Evolutionary conservation across 2,329 filamentous ascomycete genomes (phyloP), one percentile per base, ranked within the genome.

Genomic region (Sclerotinia spermophila): DNA sequence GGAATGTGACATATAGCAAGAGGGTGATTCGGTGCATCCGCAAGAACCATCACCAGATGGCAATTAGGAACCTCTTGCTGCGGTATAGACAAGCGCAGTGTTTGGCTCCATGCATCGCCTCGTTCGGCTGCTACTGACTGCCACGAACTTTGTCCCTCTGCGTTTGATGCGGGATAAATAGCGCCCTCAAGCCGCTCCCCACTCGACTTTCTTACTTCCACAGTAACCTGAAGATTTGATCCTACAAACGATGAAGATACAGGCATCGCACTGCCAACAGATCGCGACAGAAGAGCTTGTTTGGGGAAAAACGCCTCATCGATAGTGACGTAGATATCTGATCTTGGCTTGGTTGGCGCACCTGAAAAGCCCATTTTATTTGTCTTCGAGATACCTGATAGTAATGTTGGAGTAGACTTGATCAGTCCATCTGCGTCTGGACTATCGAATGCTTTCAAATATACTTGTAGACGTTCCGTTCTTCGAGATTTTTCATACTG

Each of bases 1-100:
- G 96, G 96, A 83, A 99, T 90, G 85, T 96, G 94, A 21, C 92
- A 92, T 58, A 98, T 85, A 3, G 96, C 95, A 79, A 98, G 97
- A 0, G 96, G 94, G 60, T 93, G 90, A 69, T 91, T 90, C 0
- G 95, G 94, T 66, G 92, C 88, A 81, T 98, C 94, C 13, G 94
- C 90, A 69, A 99, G 83, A 75, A 93, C 94, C 87, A 99, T 92
- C 45, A 97, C 92, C 38, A 98, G 83, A 82, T 99, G 96, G 17
- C 92, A 90, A 33, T 89, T 88, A 3, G 90, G 86, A 0, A 99
- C 95, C 74, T 97, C 91, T 66, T 92, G 86, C 0, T 93, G 89
- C 0, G 90, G 86, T 55, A 99, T 86, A 3, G 90, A 90, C 42
- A 99, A 86, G 56, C 93, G 90, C 68, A 99, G 85, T 0, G 93